Percentiles rank a stretch among this genome's conserved stretches.
Conservation (phyloP, 2,329 filamentous ascomycete species). For the Triangularia verruculosa region DNA sequence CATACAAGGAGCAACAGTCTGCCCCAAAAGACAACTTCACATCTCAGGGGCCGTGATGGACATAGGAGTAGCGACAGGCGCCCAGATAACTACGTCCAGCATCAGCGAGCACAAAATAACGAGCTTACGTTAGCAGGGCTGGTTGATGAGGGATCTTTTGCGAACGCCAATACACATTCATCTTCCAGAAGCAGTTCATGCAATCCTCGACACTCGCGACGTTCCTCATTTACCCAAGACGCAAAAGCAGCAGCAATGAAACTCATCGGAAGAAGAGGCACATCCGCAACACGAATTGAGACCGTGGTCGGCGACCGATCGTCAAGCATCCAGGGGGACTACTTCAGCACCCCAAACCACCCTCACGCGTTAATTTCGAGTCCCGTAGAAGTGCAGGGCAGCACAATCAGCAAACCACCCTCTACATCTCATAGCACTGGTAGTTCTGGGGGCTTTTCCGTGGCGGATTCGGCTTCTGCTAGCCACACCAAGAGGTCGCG, state of each 20-base stretch:
- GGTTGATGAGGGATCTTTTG: conserved; percentile 27
- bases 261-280: conserved; percentile 21
- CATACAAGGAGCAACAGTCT: conserved; percentile 23
- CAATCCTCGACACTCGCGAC: conserved; percentile 21
- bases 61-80: conserved; percentile 6
- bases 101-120: conserved; percentile 30
- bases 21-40: conserved; percentile 8
- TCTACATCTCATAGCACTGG: conserved; percentile 18
- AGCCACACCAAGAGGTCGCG: conserved; percentile 29
- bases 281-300: conserved; percentile 11
- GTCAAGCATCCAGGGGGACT: conserved; percentile 18
- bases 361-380: background rate
- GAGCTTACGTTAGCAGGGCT: conserved; percentile 30
- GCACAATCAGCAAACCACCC: conserved; percentile 10
- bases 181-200: conserved; percentile 23
- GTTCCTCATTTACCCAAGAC: conserved; percentile 27
- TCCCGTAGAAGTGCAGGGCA: conserved; percentile 4
- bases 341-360: conserved; percentile 24
- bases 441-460: conserved; percentile 16
- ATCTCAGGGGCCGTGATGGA: conserved; percentile 11
- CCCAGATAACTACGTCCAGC: conserved; percentile 27
- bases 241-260: conserved; percentile 28
- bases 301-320: background rate
- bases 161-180: conserved; percentile 14
- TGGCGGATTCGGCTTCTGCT: conserved; percentile 13